Percentiles rank a stretch among this genome's conserved stretches.
Evolutionary conservation across 2,329 filamentous ascomycete genomes (phyloP).

Genomic region (Monosporascus cannonballus): DNA sequence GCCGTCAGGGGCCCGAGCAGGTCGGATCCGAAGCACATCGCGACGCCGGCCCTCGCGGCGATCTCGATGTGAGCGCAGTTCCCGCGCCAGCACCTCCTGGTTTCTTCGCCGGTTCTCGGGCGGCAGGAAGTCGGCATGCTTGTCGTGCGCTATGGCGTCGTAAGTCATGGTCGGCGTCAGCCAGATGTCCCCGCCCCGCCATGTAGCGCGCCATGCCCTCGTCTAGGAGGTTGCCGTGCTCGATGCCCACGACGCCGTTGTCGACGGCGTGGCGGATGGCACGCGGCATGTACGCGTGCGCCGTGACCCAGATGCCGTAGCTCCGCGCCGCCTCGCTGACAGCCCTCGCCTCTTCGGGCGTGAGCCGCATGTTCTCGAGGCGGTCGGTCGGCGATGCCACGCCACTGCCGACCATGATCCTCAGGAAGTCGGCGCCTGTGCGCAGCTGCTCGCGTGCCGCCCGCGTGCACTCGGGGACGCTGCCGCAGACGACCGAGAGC

Average conservation of each 20-base stretch:
- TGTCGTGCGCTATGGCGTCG: conserved; percentile 34
- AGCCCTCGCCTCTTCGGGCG: conserved; percentile 47
- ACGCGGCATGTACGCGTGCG: conserved; percentile 50
- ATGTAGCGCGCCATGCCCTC: conserved; percentile 34
- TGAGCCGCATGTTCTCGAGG: conserved; percentile 50
- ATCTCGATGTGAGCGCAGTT: conserved; percentile 4
- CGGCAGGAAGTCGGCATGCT: conserved; percentile 32
- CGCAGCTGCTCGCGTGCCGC: conserved; percentile 48
- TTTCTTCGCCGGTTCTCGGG: conserved; percentile 20
- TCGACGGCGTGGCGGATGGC: conserved; percentile 49
- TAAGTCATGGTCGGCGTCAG: conserved; percentile 47
- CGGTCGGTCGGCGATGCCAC: conserved; percentile 50
- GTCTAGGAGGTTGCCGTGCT: conserved; percentile 30
- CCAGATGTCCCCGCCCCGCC: conserved; percentile 36
- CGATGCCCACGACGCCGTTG: conserved; percentile 46
- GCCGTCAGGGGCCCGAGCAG: conserved; percentile 40
- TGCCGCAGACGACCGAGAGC: conserved; percentile 43
- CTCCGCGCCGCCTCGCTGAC: conserved; percentile 44
- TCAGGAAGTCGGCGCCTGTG: conserved; percentile 53
- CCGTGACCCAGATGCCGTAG: conserved; percentile 47
- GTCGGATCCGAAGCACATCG: conserved; percentile 47
- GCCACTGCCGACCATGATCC: conserved; percentile 55
- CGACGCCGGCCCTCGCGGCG: conserved; percentile 40
- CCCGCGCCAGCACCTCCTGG: conserved; percentile 1
- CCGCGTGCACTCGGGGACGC: conserved; percentile 47